A percentile compares a stretch with the other conserved stretches of the same genome.
phyloP scores from a whole-genome alignment of 2,329 filamentous ascomycete genomes.

The Fusarium longipes region DNA sequence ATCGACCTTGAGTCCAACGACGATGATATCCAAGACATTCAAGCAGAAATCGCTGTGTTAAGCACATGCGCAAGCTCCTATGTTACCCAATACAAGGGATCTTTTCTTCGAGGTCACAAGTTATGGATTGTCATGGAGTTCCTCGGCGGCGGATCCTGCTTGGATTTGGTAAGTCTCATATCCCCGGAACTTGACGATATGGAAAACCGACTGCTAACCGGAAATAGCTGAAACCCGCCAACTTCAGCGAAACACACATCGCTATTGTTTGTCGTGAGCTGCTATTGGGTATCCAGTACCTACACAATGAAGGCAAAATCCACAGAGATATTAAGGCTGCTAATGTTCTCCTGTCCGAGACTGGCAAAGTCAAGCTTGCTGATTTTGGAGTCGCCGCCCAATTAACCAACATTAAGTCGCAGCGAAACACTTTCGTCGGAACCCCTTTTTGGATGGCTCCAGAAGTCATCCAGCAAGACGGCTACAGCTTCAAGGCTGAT shows the following conservation, averaged over 20 bases:
- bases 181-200: background rate
- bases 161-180: slow-evolving; percentile 78
- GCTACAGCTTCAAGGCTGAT: slow-evolving; percentile 87
- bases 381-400: slow-evolving; percentile 98
- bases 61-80: slow-evolving; percentile 94
- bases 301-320: slow-evolving; percentile 94
- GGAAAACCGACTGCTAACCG: slow-evolving; percentile 15
- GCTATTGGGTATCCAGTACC: slow-evolving; percentile 88
- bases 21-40: slow-evolving; percentile 98
- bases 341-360: slow-evolving; percentile 91
- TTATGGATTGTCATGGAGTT: slow-evolving; percentile 99
- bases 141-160: slow-evolving; percentile 91
- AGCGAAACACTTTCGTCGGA: slow-evolving; percentile 96
- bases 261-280: slow-evolving; percentile 95
- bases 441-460: slow-evolving; percentile 98
- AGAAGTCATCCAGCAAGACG: slow-evolving; percentile 89
- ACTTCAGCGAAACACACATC: slow-evolving; percentile 89
- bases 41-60: slow-evolving; percentile 94
- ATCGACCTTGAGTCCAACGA: slow-evolving; percentile 99
- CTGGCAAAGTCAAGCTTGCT: slow-evolving; percentile 92
- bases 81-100: slow-evolving; percentile 96
- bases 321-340: slow-evolving; percentile 97
- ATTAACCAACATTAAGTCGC: slow-evolving; percentile 96
- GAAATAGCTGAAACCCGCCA: slow-evolving; percentile 83
- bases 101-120: slow-evolving; percentile 95